Base-by-base conservation (phyloP, 202 grass and related monocot species). In the Cymbopogon flexuosus region DNA sequence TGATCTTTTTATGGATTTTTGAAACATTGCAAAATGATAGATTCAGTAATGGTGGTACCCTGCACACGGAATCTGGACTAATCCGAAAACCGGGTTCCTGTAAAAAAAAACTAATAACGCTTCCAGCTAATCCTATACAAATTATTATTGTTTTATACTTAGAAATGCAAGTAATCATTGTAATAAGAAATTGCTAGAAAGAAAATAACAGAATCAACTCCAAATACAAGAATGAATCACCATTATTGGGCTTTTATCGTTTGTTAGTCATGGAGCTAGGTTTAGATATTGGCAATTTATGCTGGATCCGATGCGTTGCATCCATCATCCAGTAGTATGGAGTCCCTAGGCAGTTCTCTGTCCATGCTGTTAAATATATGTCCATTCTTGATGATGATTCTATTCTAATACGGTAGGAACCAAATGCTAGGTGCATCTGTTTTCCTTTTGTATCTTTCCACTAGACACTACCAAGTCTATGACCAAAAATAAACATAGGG, bases 401-500 rank as follows among this genome's bases (percentile, higher is more conserved):
- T 74, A 54, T 85, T 37, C 16, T 73, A 81, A 78, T 35, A 68
- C 69, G 22, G 22, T 37, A 69, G 33, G 72, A 88, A 91, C 84
- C 51, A 81, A 72, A 78, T 81, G 36, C 22, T 16, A 83, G 75
- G 22, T 77, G 39, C 43, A 72, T 72, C 68, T 56, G 11, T 77
- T 90, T 73, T 77, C 6, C 51, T 65, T 76, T 42, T 63, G 49
- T 62, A 76, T 64, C 61, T 73, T 88, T 83, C 82, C 51, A 75
- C 60, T 86, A 82, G 77, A 72, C 75, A 85, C 73, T 80, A 70
- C 63, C 83, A 79, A 85, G 68, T 72, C 84, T 79, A 82, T 77
- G 68, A 57, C 78, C 10, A 68, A 74, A 89, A 86, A 89, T 51
- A 89, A 79, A 52, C 65, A 80, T 85, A 82, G 69, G 83, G 82